These are phyloP conservation scores for Podospora anserina DNA, from an alignment of 495 filamentous ascomycete genomes.

Conservation along the genomic window DNA sequence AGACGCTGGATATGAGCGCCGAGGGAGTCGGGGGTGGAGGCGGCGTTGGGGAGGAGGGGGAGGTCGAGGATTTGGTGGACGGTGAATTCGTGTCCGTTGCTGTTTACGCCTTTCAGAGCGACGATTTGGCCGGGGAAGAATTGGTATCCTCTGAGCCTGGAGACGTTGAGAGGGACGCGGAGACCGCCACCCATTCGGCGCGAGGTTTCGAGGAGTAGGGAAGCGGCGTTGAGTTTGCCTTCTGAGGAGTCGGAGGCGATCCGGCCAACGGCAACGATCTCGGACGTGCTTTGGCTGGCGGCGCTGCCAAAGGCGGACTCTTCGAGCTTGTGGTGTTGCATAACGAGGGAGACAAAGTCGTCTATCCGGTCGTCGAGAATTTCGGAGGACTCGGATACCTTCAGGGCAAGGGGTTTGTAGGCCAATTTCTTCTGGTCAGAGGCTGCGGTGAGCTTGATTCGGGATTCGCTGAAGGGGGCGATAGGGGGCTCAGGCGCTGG, in stretches of 20 bases:
- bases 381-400: conserved; percentile 84
- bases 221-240: conserved; percentile 78
- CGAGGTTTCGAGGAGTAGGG: conserved; percentile 82
- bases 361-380: conserved; percentile 94
- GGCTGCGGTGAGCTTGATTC: conserved; percentile 76
- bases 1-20: conserved; percentile 64
- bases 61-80: conserved; percentile 72
- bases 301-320: conserved; percentile 86
- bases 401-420: conserved; percentile 92
- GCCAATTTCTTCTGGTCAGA: conserved; percentile 85
- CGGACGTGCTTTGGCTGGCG: conserved; percentile 73
- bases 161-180: conserved; percentile 75
- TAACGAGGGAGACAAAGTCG: conserved; percentile 69
- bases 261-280: conserved; percentile 85
- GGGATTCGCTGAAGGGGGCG: conserved; percentile 67
- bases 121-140: conserved; percentile 97
- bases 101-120: conserved; percentile 80
- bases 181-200: conserved; percentile 77
- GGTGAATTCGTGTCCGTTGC: conserved; percentile 77
- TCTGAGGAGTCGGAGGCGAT: conserved; percentile 83
- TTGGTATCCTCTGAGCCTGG: conserved; percentile 63
- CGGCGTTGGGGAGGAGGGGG: conserved; percentile 66
- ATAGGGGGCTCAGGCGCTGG: conserved; percentile 64
- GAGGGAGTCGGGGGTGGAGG: conserved; percentile 58
- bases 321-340: conserved; percentile 69